These are phyloP conservation scores for Fusarium sp. DNA, from an alignment of 2,329 filamentous ascomycete genomes.

Conservation along the genomic window DNA sequence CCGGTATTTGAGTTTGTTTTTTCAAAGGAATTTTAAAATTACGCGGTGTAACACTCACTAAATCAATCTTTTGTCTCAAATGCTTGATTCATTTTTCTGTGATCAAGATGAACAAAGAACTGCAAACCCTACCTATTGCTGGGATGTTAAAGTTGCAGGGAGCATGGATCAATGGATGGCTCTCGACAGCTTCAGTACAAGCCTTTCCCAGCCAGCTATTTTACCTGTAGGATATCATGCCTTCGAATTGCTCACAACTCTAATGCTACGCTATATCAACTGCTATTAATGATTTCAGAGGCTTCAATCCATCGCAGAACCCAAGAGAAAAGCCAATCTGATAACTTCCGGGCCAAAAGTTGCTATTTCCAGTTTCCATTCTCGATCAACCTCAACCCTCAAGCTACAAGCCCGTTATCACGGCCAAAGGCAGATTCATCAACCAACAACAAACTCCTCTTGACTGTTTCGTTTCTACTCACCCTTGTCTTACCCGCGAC, in stretches of 20 bases:
- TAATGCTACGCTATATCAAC: neutral
- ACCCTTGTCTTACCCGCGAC: conserved; percentile 27
- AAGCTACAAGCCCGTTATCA: conserved; percentile 15
- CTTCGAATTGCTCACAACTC: neutral
- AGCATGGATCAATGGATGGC: conserved; percentile 18
- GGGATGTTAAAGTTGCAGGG: conserved; percentile 8
- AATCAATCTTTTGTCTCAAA: neutral
- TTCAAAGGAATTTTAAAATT: neutral
- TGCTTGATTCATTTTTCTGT: conserved; percentile 7
- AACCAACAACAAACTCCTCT: neutral
- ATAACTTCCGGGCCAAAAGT: neutral
- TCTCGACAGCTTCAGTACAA: neutral
- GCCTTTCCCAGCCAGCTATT: too few species aligned
- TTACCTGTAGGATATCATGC: neutral
- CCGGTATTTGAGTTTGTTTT: neutral
- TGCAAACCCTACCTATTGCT: conserved; percentile 10
- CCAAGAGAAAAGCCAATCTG: neutral
- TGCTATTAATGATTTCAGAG: neutral
- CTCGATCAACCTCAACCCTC: neutral
- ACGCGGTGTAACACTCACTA: neutral
- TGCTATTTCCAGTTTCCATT: neutral
- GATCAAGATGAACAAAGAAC: conserved; percentile 19
- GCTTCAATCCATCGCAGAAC: neutral
- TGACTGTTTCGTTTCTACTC: conserved; percentile 18
- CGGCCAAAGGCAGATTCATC: conserved; percentile 8